Evolutionary conservation across 176 grass and related monocot species (phyloP).

Genomic region (Phoenix dactylifera): DNA sequence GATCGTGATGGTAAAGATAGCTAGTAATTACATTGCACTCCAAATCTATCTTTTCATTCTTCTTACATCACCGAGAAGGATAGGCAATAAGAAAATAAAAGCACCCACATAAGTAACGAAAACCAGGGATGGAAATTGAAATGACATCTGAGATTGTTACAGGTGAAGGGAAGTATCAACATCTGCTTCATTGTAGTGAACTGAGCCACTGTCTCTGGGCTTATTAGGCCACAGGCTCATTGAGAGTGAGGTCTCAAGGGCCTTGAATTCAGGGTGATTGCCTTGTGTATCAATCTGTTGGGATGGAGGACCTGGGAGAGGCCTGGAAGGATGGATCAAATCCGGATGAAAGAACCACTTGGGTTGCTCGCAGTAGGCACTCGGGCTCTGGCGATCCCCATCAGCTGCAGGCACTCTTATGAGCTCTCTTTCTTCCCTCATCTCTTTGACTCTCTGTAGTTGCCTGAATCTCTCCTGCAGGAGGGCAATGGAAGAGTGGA

Average conservation of each 20-base stretch:
- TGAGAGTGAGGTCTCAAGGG: background rate
- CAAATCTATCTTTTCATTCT: too few relatives aligned
- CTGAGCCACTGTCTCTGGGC: constrained; percentile 45
- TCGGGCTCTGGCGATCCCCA: background rate
- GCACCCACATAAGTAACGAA: too few relatives aligned
- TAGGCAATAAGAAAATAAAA: too few relatives aligned
- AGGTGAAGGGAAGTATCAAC: constrained; percentile 93
- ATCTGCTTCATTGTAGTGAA: constrained; percentile 47
- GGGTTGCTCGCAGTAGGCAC: constrained; percentile 25
- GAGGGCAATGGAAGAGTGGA: constrained; percentile 63
- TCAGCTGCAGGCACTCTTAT: constrained; percentile 32
- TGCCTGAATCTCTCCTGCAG: constrained; percentile 81
- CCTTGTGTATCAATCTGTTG: background rate
- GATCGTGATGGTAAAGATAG: too few relatives aligned
- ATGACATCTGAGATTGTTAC: constrained; percentile 21
- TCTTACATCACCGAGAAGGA: too few relatives aligned
- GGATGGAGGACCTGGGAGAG: constrained; percentile 14
- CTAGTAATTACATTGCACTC: too few relatives aligned
- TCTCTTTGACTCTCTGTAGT: constrained; percentile 69
- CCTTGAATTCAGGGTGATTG: constrained; percentile 5
- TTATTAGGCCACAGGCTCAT: constrained; percentile 24
- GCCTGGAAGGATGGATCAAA: constrained; percentile 42
- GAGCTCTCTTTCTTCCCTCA: constrained; percentile 68
- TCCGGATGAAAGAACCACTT: constrained; percentile 89
- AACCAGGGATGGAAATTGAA: too few relatives aligned